Evolutionary conservation across 768 basidiomycete species (phyloP), one percentile per base, ranked within the genome.

Genomic region (Rossbeevera mucosa): DNA sequence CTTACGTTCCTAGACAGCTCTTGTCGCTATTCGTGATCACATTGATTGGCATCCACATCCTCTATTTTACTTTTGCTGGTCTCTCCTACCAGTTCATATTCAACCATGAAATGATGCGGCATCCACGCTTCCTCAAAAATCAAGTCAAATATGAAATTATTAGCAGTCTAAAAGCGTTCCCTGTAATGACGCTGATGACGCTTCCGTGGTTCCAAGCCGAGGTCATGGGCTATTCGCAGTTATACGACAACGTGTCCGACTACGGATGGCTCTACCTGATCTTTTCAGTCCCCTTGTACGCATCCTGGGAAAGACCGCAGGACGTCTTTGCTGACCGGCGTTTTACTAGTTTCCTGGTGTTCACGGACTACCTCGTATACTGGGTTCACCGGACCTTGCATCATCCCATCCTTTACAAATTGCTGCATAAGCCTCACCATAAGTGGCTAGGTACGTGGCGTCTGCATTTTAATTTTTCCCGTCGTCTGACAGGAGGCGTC

Each of bases 391-490:
- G 96, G 22, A 77, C 79, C 72, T 76, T 95, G 50, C 96, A 99
- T 66, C 74, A 86, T 53, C 95, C 95, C 2, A 50, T 76, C 33
- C 59, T 96, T 52, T 99, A 99, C 78, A 98, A 95, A 68, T 72
- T 77, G 51, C 62, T 99, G 43, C 96, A 99, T 71, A 99, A 99
- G 70, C 94, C 95, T 1, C 96, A 99, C 68, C 96, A 99, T 79
- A 94, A 91, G 71, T 99, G 96, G 96, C 76, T 98, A 57, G 83
- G 94, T 95, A 69, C 51, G 93, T 49, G 12, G 0, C 3, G 2
- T 22, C 22, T 9, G 13, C 16, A 40, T 20, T 42, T n/a, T 26
- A 4, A 4, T 7, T 31, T 55, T 42, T 9, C 49, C 6, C 36
- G 14, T 12, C 18, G 25, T n/a, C 8, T 59, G 18, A 66, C 59